Evolutionary conservation across 2,329 filamentous ascomycete genomes (phyloP), one percentile per base, ranked within the genome.

Genomic region (Huntiella moniliformis): DNA sequence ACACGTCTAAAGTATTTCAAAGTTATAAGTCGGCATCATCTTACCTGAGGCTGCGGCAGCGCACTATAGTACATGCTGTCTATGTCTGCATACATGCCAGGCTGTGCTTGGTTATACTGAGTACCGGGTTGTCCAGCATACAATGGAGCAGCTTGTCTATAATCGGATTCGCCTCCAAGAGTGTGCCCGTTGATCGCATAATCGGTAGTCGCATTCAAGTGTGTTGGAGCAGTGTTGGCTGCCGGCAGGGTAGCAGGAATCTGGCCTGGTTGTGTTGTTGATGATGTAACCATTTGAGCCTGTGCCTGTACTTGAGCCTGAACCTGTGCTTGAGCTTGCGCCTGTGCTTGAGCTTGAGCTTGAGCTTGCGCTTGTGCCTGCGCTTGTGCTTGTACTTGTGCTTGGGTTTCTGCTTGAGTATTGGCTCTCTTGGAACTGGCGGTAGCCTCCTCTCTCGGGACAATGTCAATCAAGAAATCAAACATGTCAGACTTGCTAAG

Each of bases 401-500:
- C 38, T 11, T 48, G 44, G 18, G 56, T 60, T 12, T 44, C 45
- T 33, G 68, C 60, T 51, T 75, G 69, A 5, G 71, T 67, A 38
- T 68, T 66, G 38, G 77, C 70, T 52, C 87, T 72, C 66, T 94
- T 95, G 36, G 86, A 75, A 58, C 87, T 85, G 16, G 81, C 77
- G 7, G 82, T 73, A 33, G 88, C 86, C 61, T 98, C 91, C 61
- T 98, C 91, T 44, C 91, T 79, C 3, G 91, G 91, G 4, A 98
- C 91, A 51, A 98, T 98, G 59, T 98, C 91, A 60, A 98, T 98
- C 50, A 98, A 70, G 64, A 98, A 98, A 65, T 98, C 91, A 61
- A 98, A 98, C 91, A 98, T 98, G 66, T 98, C 91, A 16, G 86
- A 95, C 65, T 98, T 98, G 50, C 85, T 82, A 17, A 98, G 70